A percentile compares a stretch with the other conserved stretches of the same genome.
phyloP scores from a whole-genome alignment of 2,329 filamentous ascomycete genomes.

The Cercospora zeina region DNA sequence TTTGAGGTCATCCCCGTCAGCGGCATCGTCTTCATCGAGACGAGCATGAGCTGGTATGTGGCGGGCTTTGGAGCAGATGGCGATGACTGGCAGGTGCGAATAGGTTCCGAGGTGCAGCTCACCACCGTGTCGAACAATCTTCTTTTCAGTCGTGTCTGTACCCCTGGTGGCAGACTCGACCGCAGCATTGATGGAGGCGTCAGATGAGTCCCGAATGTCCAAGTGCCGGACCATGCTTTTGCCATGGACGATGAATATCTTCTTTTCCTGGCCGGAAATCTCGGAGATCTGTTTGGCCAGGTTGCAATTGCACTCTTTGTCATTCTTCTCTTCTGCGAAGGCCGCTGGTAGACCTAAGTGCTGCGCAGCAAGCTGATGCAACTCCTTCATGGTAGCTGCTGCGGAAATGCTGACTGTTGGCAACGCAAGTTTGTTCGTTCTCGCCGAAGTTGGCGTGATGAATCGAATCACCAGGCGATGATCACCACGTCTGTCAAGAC shows the following conservation, averaged over 20 bases:
- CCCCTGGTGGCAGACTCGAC: slow-evolving; percentile 15
- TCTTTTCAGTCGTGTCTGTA: slow-evolving; percentile 19
- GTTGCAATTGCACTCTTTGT: slow-evolving; percentile 37
- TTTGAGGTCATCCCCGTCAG: background rate
- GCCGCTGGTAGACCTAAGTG: slow-evolving; percentile 27
- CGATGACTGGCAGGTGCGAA: slow-evolving; percentile 24
- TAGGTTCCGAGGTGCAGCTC: slow-evolving; percentile 15
- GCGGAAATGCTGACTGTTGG: slow-evolving; percentile 25
- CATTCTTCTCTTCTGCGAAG: slow-evolving; percentile 14
- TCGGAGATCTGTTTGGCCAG: slow-evolving; percentile 34
- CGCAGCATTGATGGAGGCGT: slow-evolving; percentile 15
- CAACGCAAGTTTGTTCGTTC: slow-evolving; percentile 24
- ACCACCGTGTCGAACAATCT: slow-evolving; percentile 22
- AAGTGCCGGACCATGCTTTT: slow-evolving; percentile 30
- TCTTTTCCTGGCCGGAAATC: slow-evolving; percentile 18
- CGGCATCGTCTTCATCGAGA: slow-evolving; percentile 16
- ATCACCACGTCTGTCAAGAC: slow-evolving; percentile 2
- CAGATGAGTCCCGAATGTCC: slow-evolving; percentile 13
- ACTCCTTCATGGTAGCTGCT: slow-evolving; percentile 31
- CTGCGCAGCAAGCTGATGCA: slow-evolving; percentile 31
- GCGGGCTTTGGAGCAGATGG: slow-evolving; percentile 28
- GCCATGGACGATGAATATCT: slow-evolving; percentile 31
- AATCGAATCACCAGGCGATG: slow-evolving; percentile 32
- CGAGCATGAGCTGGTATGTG: slow-evolving; percentile 28
- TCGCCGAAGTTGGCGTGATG: slow-evolving; percentile 35